phyloP scores from a whole-genome alignment of 805 yeast genomes.

The Candida takata region DNA sequence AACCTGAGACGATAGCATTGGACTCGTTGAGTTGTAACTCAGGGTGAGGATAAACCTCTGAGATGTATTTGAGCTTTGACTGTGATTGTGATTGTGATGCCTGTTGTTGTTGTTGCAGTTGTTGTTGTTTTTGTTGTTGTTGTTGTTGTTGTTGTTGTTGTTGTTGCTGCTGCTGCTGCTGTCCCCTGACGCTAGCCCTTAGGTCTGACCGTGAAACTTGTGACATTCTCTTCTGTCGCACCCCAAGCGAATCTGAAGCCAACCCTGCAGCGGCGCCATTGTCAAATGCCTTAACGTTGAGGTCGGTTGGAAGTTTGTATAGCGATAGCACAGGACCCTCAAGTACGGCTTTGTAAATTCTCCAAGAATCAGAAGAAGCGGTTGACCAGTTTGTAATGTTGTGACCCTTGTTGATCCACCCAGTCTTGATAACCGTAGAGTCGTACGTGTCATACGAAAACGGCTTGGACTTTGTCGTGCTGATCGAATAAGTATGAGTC shows the following conservation, averaged over 20 bases:
- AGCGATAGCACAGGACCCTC: constrained; percentile 60
- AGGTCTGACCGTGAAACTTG: constrained; percentile 16
- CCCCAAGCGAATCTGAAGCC: constrained; percentile 2
- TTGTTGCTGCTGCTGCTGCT: too few species aligned
- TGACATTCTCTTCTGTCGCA: constrained; percentile 24
- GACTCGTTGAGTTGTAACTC: constrained; percentile 43
- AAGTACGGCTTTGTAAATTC: constrained; percentile 57
- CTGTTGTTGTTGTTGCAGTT: constrained; percentile 2
- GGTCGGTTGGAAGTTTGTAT: constrained; percentile 48
- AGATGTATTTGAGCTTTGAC: constrained; percentile 27
- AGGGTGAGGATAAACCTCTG: constrained; percentile 54
- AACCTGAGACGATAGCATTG: constrained; percentile 43
- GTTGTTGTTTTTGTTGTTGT: constrained; percentile 1
- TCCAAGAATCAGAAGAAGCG: constrained; percentile 23
- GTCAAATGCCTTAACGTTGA: constrained; percentile 38
- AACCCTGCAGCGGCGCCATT: constrained; percentile 12
- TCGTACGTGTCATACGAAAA: constrained; percentile 31
- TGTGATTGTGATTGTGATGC: background rate
- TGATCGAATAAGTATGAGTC: constrained; percentile 10
- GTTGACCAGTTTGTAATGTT: constrained; percentile 22
- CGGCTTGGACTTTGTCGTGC: constrained; percentile 13
- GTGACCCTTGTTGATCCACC: constrained; percentile 53
- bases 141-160: constrained; percentile 7
- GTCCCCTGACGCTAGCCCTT: constrained; percentile 10
- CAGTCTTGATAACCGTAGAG: constrained; percentile 37